phyloP scores from a whole-genome alignment of 2,329 filamentous ascomycete species.

The Pseudophaeomoniella oleicola region DNA sequence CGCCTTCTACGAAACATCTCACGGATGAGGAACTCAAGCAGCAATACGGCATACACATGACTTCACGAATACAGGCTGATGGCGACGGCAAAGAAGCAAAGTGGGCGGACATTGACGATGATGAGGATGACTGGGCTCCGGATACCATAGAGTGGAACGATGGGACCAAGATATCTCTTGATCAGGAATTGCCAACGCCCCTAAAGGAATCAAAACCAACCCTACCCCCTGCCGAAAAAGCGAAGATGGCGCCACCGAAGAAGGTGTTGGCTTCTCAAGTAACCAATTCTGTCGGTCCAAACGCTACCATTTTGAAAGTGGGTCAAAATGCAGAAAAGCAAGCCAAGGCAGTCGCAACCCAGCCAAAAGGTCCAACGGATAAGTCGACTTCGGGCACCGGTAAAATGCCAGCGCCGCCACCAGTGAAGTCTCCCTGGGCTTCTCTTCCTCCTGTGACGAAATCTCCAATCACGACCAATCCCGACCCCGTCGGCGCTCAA shows the following conservation, averaged over 20 bases:
- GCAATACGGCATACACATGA: conserved; percentile 54
- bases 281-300: conserved; percentile 30
- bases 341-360: conserved; percentile 26
- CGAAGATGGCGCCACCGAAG: conserved; percentile 6
- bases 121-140: conserved; percentile 51
- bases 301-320: conserved; percentile 33
- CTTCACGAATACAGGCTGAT: conserved; percentile 48
- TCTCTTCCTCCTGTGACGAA: conserved; percentile 72
- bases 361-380: conserved; percentile 35
- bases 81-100: conserved; percentile 48
- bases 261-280: conserved; percentile 19
- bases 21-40: conserved; percentile 56
- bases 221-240: conserved; percentile 10
- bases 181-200: conserved; percentile 8
- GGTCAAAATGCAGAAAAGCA: conserved; percentile 28
- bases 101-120: conserved; percentile 56
- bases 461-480: conserved; percentile 52
- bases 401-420: conserved; percentile 37
- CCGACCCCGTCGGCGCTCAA: conserved; percentile 25
- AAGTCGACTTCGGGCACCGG: conserved; percentile 31
- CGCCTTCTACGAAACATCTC: conserved; percentile 45
- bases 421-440: conserved; percentile 86
- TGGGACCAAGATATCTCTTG: conserved; percentile 49
- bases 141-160: conserved; percentile 57
- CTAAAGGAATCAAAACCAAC: background rate